phyloP scores from a whole-genome alignment of 2,329 filamentous ascomycete genomes.

The Shiraia bambusicola region DNA sequence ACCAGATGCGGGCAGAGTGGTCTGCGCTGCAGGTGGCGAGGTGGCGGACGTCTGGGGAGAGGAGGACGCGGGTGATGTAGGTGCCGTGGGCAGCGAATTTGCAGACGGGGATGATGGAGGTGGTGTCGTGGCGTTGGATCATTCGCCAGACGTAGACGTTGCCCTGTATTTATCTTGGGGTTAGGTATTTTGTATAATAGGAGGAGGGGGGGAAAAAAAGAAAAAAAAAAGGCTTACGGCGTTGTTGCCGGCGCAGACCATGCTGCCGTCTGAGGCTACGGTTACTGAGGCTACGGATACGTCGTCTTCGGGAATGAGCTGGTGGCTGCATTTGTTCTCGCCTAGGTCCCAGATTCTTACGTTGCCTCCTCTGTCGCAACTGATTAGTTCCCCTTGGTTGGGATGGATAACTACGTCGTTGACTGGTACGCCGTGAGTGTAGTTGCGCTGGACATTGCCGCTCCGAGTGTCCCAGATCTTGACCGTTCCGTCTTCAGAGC shows the following conservation, averaged over 20 bases:
- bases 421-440: conserved; percentile 82
- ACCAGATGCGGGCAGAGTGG: conserved; percentile 96
- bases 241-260: conserved; percentile 93
- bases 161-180: conserved; percentile 58
- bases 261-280: conserved; percentile 88
- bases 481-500: conserved; percentile 92
- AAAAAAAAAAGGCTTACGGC: conserved; percentile 65
- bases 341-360: conserved; percentile 95
- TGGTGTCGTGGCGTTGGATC: conserved; percentile 77
- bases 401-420: conserved; percentile 99
- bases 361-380: conserved; percentile 88
- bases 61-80: conserved; percentile 87
- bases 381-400: conserved; percentile 97
- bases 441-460: conserved; percentile 86
- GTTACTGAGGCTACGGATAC: conserved; percentile 92
- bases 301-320: conserved; percentile 94
- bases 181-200: not conserved
- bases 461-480: conserved; percentile 95
- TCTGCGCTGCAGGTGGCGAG: conserved; percentile 92
- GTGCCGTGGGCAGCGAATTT: conserved; percentile 89
- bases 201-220: too few relatives aligned
- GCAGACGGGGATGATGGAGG: conserved; percentile 80
- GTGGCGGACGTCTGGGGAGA: conserved; percentile 91
- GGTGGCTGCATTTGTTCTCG: conserved; percentile 95
- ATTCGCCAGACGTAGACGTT: conserved; percentile 98